Percentiles rank a stretch among this genome's conserved stretches.
These are phyloP conservation scores for Aspergillus piperis DNA, from an alignment of 2,329 filamentous ascomycete species.

Conservation along the genomic window DNA sequence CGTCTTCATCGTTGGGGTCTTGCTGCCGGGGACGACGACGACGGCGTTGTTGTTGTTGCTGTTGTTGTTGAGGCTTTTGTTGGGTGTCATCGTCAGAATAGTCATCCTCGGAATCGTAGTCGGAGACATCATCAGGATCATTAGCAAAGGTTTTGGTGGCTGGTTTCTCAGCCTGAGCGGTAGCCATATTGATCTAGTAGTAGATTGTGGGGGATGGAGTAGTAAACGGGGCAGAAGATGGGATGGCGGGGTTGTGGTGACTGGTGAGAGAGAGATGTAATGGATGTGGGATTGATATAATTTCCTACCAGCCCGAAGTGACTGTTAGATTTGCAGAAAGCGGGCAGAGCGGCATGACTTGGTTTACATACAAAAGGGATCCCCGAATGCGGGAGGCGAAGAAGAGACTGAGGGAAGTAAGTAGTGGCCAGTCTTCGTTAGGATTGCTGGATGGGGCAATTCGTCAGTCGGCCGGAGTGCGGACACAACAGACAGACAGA, in stretches of 20 bases:
- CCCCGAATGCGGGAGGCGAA: not conserved
- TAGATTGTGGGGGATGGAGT: slow-evolving; percentile 10
- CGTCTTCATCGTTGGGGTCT: slow-evolving; percentile 32
- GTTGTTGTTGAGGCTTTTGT: slow-evolving; percentile 18
- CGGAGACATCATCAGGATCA: slow-evolving; percentile 22
- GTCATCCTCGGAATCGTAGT: slow-evolving; percentile 36
- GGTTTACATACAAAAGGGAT: slow-evolving; percentile 1
- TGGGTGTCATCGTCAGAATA: slow-evolving; percentile 28
- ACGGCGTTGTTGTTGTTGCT: slow-evolving; percentile 20
- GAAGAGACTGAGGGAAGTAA: not conserved
- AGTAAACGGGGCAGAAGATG: not conserved
- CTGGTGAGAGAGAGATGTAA: not conserved
- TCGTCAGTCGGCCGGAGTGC: not conserved
- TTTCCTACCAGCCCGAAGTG: not conserved
- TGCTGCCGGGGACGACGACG: slow-evolving; percentile 20
- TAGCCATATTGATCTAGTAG: slow-evolving; percentile 16
- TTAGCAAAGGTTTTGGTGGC: slow-evolving; percentile 32
- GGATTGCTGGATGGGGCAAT: not conserved
- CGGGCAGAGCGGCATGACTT: not conserved
- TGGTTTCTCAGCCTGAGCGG: slow-evolving; percentile 33
- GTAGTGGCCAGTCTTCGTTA: too few relatives aligned
- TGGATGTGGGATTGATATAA: not conserved
- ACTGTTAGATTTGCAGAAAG: too few relatives aligned
- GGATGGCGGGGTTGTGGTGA: not conserved
- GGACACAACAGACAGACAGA: too few relatives aligned